phyloP scores from a whole-genome alignment of 225 moss, liverwort and hornwort genomes.

The Polytrichum commune region DNA sequence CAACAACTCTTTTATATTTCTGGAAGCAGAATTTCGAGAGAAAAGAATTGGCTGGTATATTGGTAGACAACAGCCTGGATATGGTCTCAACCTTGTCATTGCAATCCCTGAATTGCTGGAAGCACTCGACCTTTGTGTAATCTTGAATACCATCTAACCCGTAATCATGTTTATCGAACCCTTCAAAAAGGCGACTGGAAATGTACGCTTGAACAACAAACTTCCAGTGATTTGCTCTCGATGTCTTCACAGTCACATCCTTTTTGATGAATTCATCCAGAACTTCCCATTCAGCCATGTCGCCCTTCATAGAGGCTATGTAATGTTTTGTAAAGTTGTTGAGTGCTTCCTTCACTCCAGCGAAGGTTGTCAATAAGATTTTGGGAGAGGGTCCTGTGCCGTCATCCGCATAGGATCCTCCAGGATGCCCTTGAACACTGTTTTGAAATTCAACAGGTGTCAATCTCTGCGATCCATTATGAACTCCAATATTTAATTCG shows the following conservation, averaged over 20 bases:
- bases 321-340: slow-evolving; percentile 34
- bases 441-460: background rate
- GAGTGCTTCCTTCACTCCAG: slow-evolving; percentile 34
- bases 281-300: background rate
- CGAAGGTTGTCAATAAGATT: slow-evolving; percentile 21
- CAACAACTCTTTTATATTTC: slow-evolving; percentile 30
- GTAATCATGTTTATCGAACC: slow-evolving; percentile 18
- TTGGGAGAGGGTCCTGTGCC: slow-evolving; percentile 44
- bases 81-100: slow-evolving; percentile 40
- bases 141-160: slow-evolving; percentile 9
- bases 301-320: slow-evolving; percentile 15
- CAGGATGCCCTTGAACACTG: background rate
- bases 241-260: slow-evolving; percentile 12
- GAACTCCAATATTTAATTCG: too few species aligned
- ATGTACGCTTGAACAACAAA: slow-evolving; percentile 39
- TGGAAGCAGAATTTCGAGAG: slow-evolving; percentile 35
- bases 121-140: slow-evolving; percentile 4
- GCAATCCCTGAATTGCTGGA: slow-evolving; percentile 20
- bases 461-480: background rate
- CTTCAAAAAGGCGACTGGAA: slow-evolving; percentile 24
- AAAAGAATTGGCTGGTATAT: slow-evolving; percentile 1
- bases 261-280: slow-evolving; percentile 11
- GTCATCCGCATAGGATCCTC: slow-evolving; percentile 45
- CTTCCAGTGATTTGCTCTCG: slow-evolving; percentile 36
- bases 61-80: slow-evolving; percentile 7